Evolutionary conservation across 129 eudicot genomes (phyloP).

Genomic region (Pittosporum tobira): DNA sequence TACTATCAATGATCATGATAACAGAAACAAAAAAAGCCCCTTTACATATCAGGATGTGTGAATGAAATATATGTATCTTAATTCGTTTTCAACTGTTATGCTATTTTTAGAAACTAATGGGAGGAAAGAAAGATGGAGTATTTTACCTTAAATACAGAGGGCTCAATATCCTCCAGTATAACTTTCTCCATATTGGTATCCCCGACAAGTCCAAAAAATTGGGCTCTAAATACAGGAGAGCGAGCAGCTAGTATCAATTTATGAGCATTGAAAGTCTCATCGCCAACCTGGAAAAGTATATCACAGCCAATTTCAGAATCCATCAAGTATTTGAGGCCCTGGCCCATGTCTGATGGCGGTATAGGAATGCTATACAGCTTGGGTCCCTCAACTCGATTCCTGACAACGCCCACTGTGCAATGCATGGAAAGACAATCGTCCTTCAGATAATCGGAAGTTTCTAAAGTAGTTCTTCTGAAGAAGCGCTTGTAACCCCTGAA

Average conservation of each 20-base stretch:
- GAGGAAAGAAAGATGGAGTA: too few relatives aligned
- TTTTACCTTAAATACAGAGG: too few relatives aligned
- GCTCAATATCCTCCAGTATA: too few relatives aligned
- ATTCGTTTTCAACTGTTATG: too few relatives aligned
- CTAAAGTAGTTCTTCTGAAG: constrained; percentile 5
- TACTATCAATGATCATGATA: too few relatives aligned
- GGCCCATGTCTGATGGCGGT: constrained; percentile 18
- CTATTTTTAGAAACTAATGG: too few relatives aligned
- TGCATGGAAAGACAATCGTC: constrained; percentile 11
- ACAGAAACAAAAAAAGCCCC: too few relatives aligned
- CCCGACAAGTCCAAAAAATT: too few relatives aligned
- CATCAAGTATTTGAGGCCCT: not conserved
- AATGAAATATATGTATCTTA: too few relatives aligned
- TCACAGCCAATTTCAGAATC: constrained; percentile 16
- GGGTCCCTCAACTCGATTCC: constrained; percentile 11
- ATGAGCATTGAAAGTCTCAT: constrained; percentile 18
- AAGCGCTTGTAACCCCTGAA: constrained; percentile 28
- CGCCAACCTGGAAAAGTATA: constrained; percentile 12
- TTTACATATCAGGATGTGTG: too few relatives aligned
- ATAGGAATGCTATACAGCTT: constrained; percentile 4
- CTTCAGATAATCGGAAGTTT: constrained; percentile 7
- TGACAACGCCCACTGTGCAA: constrained; percentile 27
- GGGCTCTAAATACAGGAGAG: constrained; percentile 19
- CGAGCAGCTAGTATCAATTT: constrained; percentile 20
- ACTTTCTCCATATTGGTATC: too few relatives aligned